Conservation (phyloP, 2,329 filamentous ascomycete species). For the Tricladium varicosporioides region DNA sequence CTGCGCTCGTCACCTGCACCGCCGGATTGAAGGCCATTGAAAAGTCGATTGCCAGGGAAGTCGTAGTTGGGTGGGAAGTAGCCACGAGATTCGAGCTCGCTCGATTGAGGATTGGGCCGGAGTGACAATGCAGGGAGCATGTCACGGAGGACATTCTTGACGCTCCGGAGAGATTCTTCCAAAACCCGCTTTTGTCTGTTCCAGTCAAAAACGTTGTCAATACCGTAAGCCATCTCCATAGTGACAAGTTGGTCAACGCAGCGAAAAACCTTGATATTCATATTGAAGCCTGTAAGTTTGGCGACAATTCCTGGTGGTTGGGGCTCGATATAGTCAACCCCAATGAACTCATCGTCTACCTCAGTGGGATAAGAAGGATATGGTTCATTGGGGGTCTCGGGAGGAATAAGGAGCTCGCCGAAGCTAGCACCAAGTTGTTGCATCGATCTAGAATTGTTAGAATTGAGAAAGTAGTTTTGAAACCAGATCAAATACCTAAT, state of each 20-base stretch:
- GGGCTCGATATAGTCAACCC: slow-evolving; percentile 64
- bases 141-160: slow-evolving; percentile 65
- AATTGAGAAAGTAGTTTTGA: slow-evolving; percentile 16
- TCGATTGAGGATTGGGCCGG: slow-evolving; percentile 38
- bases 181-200: slow-evolving; percentile 73
- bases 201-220: slow-evolving; percentile 73
- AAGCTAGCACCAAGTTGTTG: slow-evolving; percentile 73
- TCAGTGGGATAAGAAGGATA: slow-evolving; percentile 80
- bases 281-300: slow-evolving; percentile 75
- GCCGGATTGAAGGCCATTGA: slow-evolving; percentile 9
- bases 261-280: slow-evolving; percentile 73
- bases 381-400: slow-evolving; percentile 70
- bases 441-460: slow-evolving; percentile 56
- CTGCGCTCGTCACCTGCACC: slow-evolving; percentile 37
- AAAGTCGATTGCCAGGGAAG: slow-evolving; percentile 35
- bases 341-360: slow-evolving; percentile 81
- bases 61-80: slow-evolving; percentile 48
- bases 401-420: slow-evolving; percentile 71
- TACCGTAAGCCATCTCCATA: slow-evolving; percentile 80
- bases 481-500: slow-evolving; percentile 52
- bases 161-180: slow-evolving; percentile 66
- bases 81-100: slow-evolving; percentile 39
- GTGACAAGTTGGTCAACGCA: slow-evolving; percentile 77
- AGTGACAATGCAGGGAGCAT: slow-evolving; percentile 69
- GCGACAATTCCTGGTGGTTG: slow-evolving; percentile 69